Evolutionary conservation across 176 grass and related monocot species (phyloP), one percentile per base, ranked within the genome.

Genomic region (Bromus sterilis): DNA sequence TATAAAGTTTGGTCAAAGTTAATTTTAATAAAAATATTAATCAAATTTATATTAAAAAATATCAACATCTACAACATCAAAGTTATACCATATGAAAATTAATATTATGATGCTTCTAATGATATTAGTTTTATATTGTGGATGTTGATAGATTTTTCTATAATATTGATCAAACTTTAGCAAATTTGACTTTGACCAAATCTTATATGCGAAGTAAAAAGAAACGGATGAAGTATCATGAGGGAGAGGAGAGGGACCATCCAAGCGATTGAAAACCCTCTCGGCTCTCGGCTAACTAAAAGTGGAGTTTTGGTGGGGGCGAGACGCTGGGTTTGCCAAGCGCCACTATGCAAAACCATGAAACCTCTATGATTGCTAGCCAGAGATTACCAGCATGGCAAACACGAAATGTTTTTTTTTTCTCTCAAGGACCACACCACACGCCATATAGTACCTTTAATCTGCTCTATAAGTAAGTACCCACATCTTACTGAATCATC

Each of bases 311-410:
- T 29, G 23, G 80, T 73, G 66, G 53, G 53, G 53, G 6, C 48
- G 9, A 56, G 67, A 80, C 48, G 14, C 25, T 37, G 31, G 14
- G 42, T 39, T 80, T 49, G 77, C 59, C 76, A 59, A 59, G n/a
- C n/a, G n/a, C n/a, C n/a, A n/a, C n/a, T n/a, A 81, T 57, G 25
- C 63, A 60, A 73, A 58, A 53, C n/a, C 64, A 71, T 78, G 51
- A 78, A 71, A 71, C 9, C 74, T 61, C 9, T 64, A 79, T 73
- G 76, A 85, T 85, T 79, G 66, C 31, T 2, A 41, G 34, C 28
- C 13, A 9, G 36, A 55, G 55, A 72, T 72, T 63, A 64, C 8
- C 42, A 51, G 31, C n/a, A 80, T 69, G 44, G 51, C 68, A 86
- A 33, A 58, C 46, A 49, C 46, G 12, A 5, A 18, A 20, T 80